These are phyloP conservation scores for Tetrahymena thermophila DNA, from an alignment of 73 alveolate species.

Conservation along the genomic window DNA sequence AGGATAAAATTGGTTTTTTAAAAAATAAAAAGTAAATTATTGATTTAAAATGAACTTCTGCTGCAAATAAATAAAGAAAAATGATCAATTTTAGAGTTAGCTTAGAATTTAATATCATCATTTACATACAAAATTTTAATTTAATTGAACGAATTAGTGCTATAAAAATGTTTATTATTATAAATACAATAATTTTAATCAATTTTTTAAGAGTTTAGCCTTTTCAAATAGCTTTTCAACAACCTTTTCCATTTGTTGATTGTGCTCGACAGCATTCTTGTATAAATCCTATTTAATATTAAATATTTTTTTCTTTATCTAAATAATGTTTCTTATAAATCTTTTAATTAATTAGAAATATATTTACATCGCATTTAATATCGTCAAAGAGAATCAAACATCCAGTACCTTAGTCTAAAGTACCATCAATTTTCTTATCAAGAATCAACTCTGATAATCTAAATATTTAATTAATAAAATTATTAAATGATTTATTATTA, in stretches of 20 bases:
- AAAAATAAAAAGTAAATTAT: too few species aligned
- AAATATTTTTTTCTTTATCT: too few species aligned
- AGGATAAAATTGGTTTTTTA: too few species aligned
- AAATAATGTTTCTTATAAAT: background rate
- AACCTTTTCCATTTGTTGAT: conserved; percentile 20
- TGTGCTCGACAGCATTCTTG: conserved; percentile 19
- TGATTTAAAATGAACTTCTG: too few species aligned
- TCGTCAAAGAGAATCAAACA: conserved; percentile 82
- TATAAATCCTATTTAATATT: conserved; percentile 11
- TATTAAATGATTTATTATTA: background rate
- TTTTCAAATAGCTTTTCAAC: conserved; percentile 39
- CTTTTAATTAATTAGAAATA: background rate
- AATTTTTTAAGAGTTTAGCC: conserved; percentile 4
- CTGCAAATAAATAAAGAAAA: too few species aligned
- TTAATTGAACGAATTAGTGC: background rate
- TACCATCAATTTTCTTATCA: conserved; percentile 89
- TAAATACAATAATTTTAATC: background rate
- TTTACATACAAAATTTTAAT: too few species aligned
- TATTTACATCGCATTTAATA: conserved; percentile 17
- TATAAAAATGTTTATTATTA: too few species aligned
- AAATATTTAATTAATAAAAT: conserved; percentile 33
- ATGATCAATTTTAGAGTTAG: background rate
- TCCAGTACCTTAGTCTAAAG: conserved; percentile 89
- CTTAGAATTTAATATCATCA: background rate
- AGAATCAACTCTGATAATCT: conserved; percentile 85